These are phyloP conservation scores for Fomitiporia mediterranea DNA, from an alignment of 1,284 basidiomycete species.

Conservation along the genomic window DNA sequence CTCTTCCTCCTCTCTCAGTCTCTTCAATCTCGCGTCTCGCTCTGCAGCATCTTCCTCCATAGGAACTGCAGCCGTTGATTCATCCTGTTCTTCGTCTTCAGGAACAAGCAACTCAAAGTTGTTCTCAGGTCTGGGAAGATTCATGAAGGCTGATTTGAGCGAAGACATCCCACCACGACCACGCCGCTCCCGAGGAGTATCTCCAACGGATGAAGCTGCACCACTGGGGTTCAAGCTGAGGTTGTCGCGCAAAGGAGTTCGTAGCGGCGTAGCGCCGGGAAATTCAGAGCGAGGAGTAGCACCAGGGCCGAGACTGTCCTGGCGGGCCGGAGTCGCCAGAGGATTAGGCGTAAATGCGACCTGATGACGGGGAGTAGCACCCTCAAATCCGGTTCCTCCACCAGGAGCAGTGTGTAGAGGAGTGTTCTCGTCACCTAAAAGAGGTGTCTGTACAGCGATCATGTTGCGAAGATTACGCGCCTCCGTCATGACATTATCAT, in stretches of 20 bases:
- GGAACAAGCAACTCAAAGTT: constrained; percentile 95
- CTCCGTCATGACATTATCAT: constrained; percentile 91
- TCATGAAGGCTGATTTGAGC: constrained; percentile 78
- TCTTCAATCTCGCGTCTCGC: constrained; percentile 75
- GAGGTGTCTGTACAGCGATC: constrained; percentile 87
- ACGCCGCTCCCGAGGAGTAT: constrained; percentile 75
- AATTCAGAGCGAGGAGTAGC: constrained; percentile 59
- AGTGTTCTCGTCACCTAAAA: constrained; percentile 96
- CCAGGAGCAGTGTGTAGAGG: constrained; percentile 71
- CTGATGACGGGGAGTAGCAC: constrained; percentile 86
- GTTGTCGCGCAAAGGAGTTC: constrained; percentile 89
- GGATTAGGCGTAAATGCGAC: constrained; percentile 94
- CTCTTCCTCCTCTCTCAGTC: constrained; percentile 73
- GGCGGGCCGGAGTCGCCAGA: constrained; percentile 76
- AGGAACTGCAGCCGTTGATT: constrained; percentile 37
- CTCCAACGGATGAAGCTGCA: constrained; percentile 47
- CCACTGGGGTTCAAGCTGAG: constrained; percentile 82
- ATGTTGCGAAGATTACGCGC: constrained; percentile 94
- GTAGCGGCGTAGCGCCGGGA: constrained; percentile 69
- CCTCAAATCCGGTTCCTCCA: constrained; percentile 85
- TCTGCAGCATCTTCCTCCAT: constrained; percentile 89
- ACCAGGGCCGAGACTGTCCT: constrained; percentile 43
- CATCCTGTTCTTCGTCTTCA: constrained; percentile 69
- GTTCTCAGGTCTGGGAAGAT: constrained; percentile 90
- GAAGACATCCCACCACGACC: constrained; percentile 67